A percentile compares a stretch with the other conserved stretches of the same genome.
phyloP scores from a whole-genome alignment of 2,329 filamentous ascomycete species.

The Alternaria angustiovoidea region DNA sequence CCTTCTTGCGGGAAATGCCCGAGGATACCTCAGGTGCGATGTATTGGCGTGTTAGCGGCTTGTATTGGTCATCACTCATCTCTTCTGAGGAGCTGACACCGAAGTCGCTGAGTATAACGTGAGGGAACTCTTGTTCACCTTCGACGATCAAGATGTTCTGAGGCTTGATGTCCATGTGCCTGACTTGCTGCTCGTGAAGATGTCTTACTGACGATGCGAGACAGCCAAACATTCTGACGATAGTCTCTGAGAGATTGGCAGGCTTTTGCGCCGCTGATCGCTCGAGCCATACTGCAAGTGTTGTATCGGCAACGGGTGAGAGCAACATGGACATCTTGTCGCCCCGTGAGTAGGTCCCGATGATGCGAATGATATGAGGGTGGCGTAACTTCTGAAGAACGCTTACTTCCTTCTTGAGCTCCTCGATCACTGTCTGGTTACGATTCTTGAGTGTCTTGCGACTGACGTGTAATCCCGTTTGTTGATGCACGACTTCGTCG shows the following conservation, averaged over 20 bases:
- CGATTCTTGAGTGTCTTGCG: conserved; percentile 52
- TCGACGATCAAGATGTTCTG: conserved; percentile 49
- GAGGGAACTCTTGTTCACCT: conserved; percentile 40
- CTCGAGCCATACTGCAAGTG: conserved; percentile 46
- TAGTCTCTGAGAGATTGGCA: conserved; percentile 30
- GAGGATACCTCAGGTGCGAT: conserved; percentile 46
- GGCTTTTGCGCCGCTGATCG: conserved; percentile 29
- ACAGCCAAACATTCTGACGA: conserved; percentile 49
- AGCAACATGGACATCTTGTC: conserved; percentile 50
- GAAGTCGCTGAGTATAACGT: conserved; percentile 50
- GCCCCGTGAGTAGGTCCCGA: conserved; percentile 46
- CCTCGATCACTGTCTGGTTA: conserved; percentile 39
- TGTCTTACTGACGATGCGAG: conserved; percentile 47
- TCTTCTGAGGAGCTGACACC: conserved; percentile 46
- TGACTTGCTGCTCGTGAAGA: conserved; percentile 48
- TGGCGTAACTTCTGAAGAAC: conserved; percentile 50
- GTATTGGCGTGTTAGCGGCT: conserved; percentile 46
- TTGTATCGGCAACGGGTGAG: conserved; percentile 49
- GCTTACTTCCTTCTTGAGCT: conserved; percentile 47
- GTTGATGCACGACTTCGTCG: conserved; percentile 48
- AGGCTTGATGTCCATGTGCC: conserved; percentile 51
- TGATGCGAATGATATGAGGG: conserved; percentile 50
- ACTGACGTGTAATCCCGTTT: conserved; percentile 43
- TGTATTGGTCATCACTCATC: conserved; percentile 21
- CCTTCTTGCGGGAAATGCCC: conserved; percentile 38